Conservation (phyloP, 345 rosid species). For the Orychophragmus violaceus region DNA sequence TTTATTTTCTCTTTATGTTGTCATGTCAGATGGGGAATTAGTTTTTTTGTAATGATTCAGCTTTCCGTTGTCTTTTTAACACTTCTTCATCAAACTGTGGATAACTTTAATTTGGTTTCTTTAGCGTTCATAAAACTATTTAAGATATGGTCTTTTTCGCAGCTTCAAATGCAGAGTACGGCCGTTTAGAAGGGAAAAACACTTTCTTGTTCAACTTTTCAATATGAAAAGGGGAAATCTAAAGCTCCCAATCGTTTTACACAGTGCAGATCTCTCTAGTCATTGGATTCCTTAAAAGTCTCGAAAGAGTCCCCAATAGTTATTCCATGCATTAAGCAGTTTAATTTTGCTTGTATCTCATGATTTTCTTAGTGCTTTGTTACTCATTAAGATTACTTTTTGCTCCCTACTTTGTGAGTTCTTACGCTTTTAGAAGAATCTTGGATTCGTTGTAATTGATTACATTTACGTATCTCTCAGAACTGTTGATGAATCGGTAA, state of each 20-base stretch:
- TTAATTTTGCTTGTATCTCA: neutral
- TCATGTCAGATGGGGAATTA: no score
- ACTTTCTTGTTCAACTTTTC: no score
- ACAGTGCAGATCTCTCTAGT: neutral
- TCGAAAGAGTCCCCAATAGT: slow-evolving; percentile 14
- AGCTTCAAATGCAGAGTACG: neutral
- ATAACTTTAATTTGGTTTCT: no score
- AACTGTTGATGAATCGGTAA: no score
- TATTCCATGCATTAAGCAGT: neutral
- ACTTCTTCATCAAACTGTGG: no score
- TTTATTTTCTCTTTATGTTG: no score
- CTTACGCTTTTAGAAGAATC: no score
- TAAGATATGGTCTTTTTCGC: no score
- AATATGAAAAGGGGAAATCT: no score
- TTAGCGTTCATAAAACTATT: no score
- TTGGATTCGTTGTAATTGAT: neutral
- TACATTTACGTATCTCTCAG: neutral
- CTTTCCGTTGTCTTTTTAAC: no score
- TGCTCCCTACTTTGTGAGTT: neutral
- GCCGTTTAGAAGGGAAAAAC: neutral
- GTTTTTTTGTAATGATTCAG: no score
- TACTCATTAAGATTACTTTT: slow-evolving; percentile 12
- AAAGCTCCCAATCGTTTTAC: neutral
- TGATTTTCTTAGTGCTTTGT: neutral
- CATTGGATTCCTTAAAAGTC: slow-evolving; percentile 21